Conservation (phyloP, 164 flowering plant species). For the Stephania japonica region DNA sequence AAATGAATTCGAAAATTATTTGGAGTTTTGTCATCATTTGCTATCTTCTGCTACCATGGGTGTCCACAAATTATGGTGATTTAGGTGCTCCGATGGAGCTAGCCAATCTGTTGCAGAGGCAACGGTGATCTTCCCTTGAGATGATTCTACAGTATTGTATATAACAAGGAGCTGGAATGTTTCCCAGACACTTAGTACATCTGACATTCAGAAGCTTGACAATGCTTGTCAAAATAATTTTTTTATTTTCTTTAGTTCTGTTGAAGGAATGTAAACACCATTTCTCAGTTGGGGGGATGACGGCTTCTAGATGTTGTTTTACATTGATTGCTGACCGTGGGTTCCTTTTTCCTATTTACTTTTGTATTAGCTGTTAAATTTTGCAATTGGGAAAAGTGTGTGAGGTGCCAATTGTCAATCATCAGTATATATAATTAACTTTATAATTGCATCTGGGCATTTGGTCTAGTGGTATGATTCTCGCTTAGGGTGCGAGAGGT, state of each 20-base stretch:
- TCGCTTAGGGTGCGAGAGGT: conserved; percentile 33
- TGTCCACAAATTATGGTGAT: not conserved
- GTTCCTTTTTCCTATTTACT: too few relatives aligned
- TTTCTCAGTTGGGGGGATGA: too few relatives aligned
- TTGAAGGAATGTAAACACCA: too few relatives aligned
- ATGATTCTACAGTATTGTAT: not conserved
- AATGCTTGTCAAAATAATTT: not conserved
- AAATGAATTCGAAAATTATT: not conserved
- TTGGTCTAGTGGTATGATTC: conserved; percentile 37
- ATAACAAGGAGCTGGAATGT: not conserved
- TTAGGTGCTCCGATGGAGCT: not conserved
- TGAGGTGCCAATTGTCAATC: not conserved
- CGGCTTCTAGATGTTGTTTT: too few relatives aligned
- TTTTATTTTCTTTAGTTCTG: not conserved
- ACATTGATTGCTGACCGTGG: too few relatives aligned
- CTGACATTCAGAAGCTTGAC: not conserved
- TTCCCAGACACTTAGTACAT: not conserved
- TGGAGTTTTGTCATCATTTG: not conserved
- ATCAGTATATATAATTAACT: not conserved
- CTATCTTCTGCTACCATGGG: not conserved
- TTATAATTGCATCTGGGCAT: conserved; percentile 13
- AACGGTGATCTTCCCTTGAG: not conserved
- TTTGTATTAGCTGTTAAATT: too few relatives aligned
- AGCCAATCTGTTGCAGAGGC: not conserved
- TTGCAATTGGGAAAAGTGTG: not conserved